A percentile compares a stretch with the other conserved stretches of the same genome.
Evolutionary conservation across 2,329 filamentous ascomycete genomes (phyloP).

Genomic region (Metarhizium sp.): DNA sequence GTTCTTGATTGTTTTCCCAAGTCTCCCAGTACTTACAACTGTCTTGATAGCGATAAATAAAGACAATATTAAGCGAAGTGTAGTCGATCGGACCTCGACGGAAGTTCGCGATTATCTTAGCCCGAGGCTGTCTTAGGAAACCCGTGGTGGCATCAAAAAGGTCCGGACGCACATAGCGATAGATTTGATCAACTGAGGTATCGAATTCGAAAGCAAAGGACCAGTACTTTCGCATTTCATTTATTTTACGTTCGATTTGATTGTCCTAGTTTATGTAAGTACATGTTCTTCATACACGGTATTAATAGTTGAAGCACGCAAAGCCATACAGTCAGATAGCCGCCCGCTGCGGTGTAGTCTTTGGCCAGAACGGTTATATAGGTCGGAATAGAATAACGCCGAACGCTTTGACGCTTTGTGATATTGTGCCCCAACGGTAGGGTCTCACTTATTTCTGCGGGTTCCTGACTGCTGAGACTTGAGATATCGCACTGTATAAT

Average conservation of each 20-base stretch:
- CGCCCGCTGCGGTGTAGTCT: neutral
- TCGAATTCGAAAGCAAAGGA: neutral
- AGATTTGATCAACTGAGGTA: neutral
- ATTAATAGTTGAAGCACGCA: neutral
- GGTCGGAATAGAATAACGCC: neutral
- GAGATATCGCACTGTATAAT: too few relatives aligned
- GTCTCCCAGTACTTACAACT: neutral
- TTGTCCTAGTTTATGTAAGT: neutral
- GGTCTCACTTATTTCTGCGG: neutral
- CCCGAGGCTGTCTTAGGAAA: neutral
- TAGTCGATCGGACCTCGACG: neutral
- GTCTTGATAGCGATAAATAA: neutral
- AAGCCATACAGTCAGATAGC: neutral
- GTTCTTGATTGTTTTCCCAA: neutral
- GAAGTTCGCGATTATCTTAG: neutral
- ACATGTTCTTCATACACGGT: neutral
- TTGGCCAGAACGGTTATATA: neutral
- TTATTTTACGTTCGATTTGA: neutral
- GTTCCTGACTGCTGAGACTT: neutral
- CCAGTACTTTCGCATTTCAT: neutral
- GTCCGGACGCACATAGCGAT: neutral
- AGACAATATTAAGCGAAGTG: neutral
- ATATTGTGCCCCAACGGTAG: neutral
- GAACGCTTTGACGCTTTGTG: neutral
- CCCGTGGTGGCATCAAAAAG: neutral